Conservation (phyloP, 1,139 yeast genomes). For the Taiozyma onychis region DNA sequence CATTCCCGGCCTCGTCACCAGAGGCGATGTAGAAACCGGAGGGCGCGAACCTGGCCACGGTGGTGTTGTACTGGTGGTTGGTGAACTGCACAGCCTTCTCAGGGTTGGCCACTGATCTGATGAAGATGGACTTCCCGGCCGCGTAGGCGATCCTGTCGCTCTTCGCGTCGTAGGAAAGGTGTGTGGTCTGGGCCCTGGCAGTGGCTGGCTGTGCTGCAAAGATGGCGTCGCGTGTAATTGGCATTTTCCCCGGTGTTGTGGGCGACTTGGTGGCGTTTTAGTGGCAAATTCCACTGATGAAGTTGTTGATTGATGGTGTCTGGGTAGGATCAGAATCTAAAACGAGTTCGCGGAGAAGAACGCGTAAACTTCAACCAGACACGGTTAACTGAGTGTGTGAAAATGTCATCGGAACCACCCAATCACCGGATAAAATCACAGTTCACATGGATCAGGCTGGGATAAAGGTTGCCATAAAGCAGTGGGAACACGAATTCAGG, state of each 20-base stretch:
- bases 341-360: no score
- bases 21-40: conserved; percentile 88
- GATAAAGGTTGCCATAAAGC: conserved; percentile 44
- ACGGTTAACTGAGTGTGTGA: no score
- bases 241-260: conserved; percentile 8
- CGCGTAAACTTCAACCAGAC: no score
- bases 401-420: no score
- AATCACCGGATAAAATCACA: no score
- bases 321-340: no score
- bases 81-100: conserved; percentile 54
- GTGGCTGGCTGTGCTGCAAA: conserved; percentile 78
- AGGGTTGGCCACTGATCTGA: conserved; percentile 58
- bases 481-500: conserved; percentile 55
- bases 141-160: conserved; percentile 74
- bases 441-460: conserved; percentile 3
- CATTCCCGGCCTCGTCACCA: conserved; percentile 85
- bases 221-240: conserved; percentile 12
- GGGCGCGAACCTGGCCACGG: conserved; percentile 84
- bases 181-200: conserved; percentile 61
- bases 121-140: conserved; percentile 71
- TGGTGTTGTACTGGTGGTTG: conserved; percentile 64
- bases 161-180: conserved; percentile 64
- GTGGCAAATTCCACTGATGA: no score
- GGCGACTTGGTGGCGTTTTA: no score
- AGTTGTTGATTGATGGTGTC: no score